Evolutionary conservation across 1,284 basidiomycete genomes (phyloP), one percentile per base, ranked within the genome.

Genomic region (Pascua sp.): DNA sequence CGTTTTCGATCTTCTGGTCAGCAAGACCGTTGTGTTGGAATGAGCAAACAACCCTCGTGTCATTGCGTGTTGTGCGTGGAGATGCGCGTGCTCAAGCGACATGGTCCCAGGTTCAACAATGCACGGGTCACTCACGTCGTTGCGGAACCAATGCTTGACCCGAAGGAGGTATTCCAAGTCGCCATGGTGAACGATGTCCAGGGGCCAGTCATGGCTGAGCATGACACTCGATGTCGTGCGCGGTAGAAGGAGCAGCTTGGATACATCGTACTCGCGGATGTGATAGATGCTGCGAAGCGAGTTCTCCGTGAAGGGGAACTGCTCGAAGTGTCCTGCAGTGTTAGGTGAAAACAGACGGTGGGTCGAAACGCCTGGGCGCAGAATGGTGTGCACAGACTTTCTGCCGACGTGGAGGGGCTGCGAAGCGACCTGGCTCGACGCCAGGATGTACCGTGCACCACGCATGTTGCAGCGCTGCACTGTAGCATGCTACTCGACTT

Each of bases 141-240:
- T 78, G 36, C 81, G 80, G 72, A 98, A 90, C 78, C 89, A 91
- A 0, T 86, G 85, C 73, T 98, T 98, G 49, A 83, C 82, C 8
- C 84, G 80, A 24, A 98, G 77, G 2, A 98, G 81, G 16, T 67
- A 79, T 5, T 73, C 68, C 2, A 85, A 77, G 69, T 97, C 83
- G 11, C 94, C 94, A 64, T 91, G 81, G 18, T 86, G 84, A 56
- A 89, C 90, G 61, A 98, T 94, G 1, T 83, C 83, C 47, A 86
- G 84, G 0, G 95, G 95, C 95, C 95, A 98, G 77, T 98, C 95
- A 73, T 98, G 95, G 1, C 92, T 96, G 32, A 98, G 80, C 76
- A 96, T 89, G 40, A 98, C 83, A 45, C 86, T 8, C 59, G 59
- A 37, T 51, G 18, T 11, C 17, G 42, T 13, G 13, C 12, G 44